phyloP scores from a whole-genome alignment of 805 yeast species.

The Saturnispora sanitii region DNA sequence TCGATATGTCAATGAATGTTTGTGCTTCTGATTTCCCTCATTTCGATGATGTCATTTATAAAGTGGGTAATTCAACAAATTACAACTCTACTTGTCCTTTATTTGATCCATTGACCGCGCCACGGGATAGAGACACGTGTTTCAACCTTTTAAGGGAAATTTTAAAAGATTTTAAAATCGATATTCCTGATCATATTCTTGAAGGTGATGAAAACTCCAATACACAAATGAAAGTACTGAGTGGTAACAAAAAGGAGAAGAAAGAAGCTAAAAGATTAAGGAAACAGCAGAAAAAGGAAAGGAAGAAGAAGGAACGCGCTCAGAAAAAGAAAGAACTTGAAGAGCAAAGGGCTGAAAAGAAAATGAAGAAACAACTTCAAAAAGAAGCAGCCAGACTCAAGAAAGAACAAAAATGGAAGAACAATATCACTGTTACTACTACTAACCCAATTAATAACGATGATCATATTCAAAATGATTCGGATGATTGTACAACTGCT shows the following conservation, averaged over 20 bases:
- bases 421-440: not conserved
- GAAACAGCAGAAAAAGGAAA: not conserved
- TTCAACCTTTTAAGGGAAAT: not conserved
- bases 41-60: too few species aligned
- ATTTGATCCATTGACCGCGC: not conserved
- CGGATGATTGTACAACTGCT: not conserved
- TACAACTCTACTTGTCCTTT: too few species aligned
- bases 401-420: not conserved
- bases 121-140: not conserved
- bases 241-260: not conserved
- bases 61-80: too few species aligned
- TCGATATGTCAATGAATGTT: not conserved
- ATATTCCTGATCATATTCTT: not conserved
- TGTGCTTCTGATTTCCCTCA: conserved; percentile 2
- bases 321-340: not conserved
- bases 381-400: not conserved
- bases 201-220: not conserved
- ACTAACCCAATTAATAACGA: not conserved
- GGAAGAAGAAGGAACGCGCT: not conserved
- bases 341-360: not conserved
- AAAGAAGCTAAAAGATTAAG: not conserved
- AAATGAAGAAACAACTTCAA: not conserved
- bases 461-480: not conserved
- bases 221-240: not conserved
- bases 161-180: not conserved